These are phyloP conservation scores for Malus hybrid DNA, from an alignment of 331 rosid species.

Conservation along the genomic window DNA sequence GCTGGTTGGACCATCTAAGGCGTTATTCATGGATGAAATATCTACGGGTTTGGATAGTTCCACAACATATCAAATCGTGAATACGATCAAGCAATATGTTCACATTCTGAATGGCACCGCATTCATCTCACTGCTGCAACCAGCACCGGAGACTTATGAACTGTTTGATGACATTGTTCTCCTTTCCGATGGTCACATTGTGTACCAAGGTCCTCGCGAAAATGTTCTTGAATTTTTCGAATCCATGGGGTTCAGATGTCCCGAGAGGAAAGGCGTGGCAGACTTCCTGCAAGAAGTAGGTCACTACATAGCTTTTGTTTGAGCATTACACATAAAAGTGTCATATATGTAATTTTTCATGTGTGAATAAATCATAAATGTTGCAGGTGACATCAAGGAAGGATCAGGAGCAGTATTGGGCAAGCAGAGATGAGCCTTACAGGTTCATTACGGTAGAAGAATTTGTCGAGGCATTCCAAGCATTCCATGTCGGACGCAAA, in stretches of 20 bases:
- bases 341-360: not conserved
- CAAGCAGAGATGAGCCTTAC: conserved; percentile 36
- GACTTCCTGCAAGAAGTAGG: conserved; percentile 70
- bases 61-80: conserved; percentile 60
- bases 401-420: conserved; percentile 71
- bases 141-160: conserved; percentile 67
- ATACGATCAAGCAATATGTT: conserved; percentile 42
- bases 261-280: conserved; percentile 59
- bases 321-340: not conserved
- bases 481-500: conserved; percentile 47
- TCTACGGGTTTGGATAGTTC: conserved; percentile 77
- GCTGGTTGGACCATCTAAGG: conserved; percentile 62
- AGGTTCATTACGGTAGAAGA: conserved; percentile 42
- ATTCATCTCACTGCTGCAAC: conserved; percentile 58
- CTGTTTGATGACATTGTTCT: conserved; percentile 63
- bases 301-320: conserved; percentile 1
- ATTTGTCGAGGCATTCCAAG: conserved; percentile 35
- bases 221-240: conserved; percentile 47
- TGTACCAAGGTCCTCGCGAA: conserved; percentile 62
- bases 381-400: conserved; percentile 58
- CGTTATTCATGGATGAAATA: conserved; percentile 65
- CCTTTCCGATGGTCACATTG: conserved; percentile 60
- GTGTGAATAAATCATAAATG: not conserved
- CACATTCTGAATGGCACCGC: conserved; percentile 55
- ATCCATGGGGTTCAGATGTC: conserved; percentile 51